Evolutionary conservation across 805 yeast genomes (phyloP), one percentile per base, ranked within the genome.

Genomic region (Kurtzmaniella fragi): DNA sequence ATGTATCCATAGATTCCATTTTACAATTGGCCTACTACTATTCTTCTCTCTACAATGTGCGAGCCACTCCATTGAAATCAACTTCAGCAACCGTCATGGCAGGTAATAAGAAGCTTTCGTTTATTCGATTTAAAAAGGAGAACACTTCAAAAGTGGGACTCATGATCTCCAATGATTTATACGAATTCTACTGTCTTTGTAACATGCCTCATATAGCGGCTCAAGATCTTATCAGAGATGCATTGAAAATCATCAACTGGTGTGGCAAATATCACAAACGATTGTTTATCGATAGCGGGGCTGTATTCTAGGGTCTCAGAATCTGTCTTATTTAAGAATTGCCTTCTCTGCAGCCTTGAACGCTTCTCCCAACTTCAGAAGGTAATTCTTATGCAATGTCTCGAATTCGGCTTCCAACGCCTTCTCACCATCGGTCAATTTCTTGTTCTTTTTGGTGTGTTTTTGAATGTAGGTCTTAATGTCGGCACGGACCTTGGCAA

Each of bases 251-350:
- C 11, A 78, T 84, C 7, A 70, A 70, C 35, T 90, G 96, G 96
- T 82, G 95, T 49, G 71, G 75, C 43, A 77, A 71, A 45, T 75
- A 85, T 47, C 84, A 84, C 45, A 78, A 77, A 38, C 64, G 93
- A 30, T 56, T 88, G 28, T 88, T 87, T 55, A 78, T 84, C 9
- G 76, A 78, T 16, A 81, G 80, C n/a, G 93, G 93, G 1, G 86
- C 84, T 0, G 70, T 74, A 0, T 84, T 56, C 45, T 55, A 41
- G 27, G 14, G 9, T 12, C 17, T 42, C 4, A 14, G 45, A 41
- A 30, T 40, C 38, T 11, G 40, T 42, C 29, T 47, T 50, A 67
- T 43, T 64, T 67, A 42, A 62, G 46, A 26, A 68, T 59, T n/a
- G 62, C 55, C 57, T 71, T 75, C 51, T 79, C 89, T 1, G 77